phyloP scores from a whole-genome alignment of 73 alveolate species.

The Symbiodinium natans region DNA sequence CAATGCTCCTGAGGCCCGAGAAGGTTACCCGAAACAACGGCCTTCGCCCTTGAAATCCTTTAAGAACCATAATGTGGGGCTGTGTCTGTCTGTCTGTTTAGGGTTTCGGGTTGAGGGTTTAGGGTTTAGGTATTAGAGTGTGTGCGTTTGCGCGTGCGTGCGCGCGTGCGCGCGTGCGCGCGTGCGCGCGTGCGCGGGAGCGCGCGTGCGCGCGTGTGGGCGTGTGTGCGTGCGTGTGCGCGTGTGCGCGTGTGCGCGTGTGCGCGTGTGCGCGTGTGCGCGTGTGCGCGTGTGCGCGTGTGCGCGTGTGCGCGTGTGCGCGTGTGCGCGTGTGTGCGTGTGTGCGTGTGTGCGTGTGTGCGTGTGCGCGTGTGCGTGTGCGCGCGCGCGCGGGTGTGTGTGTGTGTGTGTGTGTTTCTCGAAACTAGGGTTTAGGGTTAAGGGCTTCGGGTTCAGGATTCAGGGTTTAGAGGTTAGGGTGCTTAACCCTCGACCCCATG shows the following conservation, averaged over 20 bases:
- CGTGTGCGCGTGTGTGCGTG: neutral
- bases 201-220: neutral
- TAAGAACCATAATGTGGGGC: too few species aligned
- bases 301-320: neutral
- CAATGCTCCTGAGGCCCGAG: too few species aligned
- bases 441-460: too few species aligned
- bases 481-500: too few species aligned
- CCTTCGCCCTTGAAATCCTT: too few species aligned
- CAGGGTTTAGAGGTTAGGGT: too few species aligned
- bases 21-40: too few species aligned
- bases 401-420: too few species aligned
- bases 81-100: neutral
- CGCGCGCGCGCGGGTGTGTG: too few species aligned
- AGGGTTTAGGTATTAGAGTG: too few species aligned
- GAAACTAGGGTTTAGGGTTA: too few species aligned
- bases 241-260: neutral
- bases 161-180: neutral
- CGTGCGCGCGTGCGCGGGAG: neutral
- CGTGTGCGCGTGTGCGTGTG: neutral
- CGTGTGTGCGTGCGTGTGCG: neutral
- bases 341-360: neutral
- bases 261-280: neutral
- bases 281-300: neutral
- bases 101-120: neutral
- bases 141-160: neutral